Percentiles rank a stretch among this genome's conserved stretches.
Conservation (phyloP, 805 yeast species). For the Zygosaccharomyces siamensis region DNA sequence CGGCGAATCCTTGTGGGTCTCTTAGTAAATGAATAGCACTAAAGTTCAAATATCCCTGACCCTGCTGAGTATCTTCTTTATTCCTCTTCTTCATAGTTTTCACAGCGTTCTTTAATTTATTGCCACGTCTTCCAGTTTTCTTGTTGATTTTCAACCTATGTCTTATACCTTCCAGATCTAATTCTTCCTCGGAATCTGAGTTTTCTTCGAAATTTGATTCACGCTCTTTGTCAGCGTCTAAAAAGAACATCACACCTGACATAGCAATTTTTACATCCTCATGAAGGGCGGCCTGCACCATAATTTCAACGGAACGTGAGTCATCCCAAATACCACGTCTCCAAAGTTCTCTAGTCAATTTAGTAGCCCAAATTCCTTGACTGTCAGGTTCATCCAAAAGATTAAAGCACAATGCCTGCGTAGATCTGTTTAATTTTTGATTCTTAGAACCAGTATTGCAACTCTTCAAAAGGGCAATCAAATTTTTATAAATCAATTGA, state of each 20-base stretch:
- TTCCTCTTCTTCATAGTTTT: constrained; percentile 60
- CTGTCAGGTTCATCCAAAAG: constrained; percentile 73
- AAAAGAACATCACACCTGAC: constrained; percentile 85
- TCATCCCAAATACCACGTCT: constrained; percentile 98
- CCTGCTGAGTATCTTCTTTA: constrained; percentile 48
- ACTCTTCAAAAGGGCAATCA: constrained; percentile 71
- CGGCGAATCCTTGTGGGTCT: constrained; percentile 98
- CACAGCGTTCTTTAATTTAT: constrained; percentile 71
- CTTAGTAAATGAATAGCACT: constrained; percentile 90
- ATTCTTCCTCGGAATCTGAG: constrained; percentile 60
- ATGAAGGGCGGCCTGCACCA: constrained; percentile 93
- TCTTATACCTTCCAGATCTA: constrained; percentile 66
- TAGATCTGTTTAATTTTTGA: constrained; percentile 80
- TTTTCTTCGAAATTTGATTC: constrained; percentile 77
- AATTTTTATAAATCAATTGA: constrained; percentile 72
- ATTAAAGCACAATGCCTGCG: constrained; percentile 89
- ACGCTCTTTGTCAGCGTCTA: constrained; percentile 81
- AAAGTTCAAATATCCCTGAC: constrained; percentile 62
- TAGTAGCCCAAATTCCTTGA: constrained; percentile 94
- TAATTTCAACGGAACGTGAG: constrained; percentile 90
- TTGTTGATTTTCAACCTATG: constrained; percentile 83
- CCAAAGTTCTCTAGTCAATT: constrained; percentile 93
- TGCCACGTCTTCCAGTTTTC: constrained; percentile 72
- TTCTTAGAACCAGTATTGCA: constrained; percentile 87
- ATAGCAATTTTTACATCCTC: constrained; percentile 79